Evolutionary conservation across 768 basidiomycete species (phyloP).

Genomic region (Leucocoprinus birnbaumii): DNA sequence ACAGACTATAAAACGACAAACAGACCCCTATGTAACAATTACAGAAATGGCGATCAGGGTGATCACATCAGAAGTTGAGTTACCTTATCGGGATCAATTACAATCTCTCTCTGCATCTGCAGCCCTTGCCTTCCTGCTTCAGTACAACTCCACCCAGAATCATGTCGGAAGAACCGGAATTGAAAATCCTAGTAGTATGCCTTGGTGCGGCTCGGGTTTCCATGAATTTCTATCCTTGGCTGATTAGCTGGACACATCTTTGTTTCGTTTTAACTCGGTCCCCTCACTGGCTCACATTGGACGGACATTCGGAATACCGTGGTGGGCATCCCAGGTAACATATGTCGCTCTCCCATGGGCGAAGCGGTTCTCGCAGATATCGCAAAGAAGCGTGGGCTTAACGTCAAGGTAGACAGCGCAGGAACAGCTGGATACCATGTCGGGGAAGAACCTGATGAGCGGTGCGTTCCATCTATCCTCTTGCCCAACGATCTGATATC

Average conservation of each 20-base stretch:
- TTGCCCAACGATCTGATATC: conserved; percentile 1
- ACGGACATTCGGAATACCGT: background rate
- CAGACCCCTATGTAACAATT: background rate
- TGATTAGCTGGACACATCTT: too few species aligned
- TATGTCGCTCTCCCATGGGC: conserved; percentile 90
- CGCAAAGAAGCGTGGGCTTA: conserved; percentile 61
- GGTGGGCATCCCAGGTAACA: conserved; percentile 50
- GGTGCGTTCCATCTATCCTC: conserved; percentile 38
- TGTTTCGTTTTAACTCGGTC: background rate
- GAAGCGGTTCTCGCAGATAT: conserved; percentile 79
- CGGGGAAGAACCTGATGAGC: conserved; percentile 79
- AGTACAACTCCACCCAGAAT: background rate
- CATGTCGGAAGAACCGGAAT: conserved; percentile 20
- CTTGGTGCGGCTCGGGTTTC: conserved; percentile 35
- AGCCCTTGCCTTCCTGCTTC: background rate
- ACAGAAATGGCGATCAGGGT: background rate
- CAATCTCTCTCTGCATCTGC: background rate
- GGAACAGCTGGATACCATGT: conserved; percentile 85
- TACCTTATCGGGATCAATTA: conserved; percentile 7
- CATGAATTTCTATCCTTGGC: too few species aligned
- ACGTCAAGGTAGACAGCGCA: conserved; percentile 76
- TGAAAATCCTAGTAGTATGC: conserved; percentile 74
- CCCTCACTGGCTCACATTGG: too few species aligned
- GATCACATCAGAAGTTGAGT: conserved; percentile 1
- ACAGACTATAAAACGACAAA: background rate